Evolutionary conservation across 495 filamentous ascomycete species (phyloP), one percentile per base, ranked within the genome.

Genomic region (Emericellopsis terricola): DNA sequence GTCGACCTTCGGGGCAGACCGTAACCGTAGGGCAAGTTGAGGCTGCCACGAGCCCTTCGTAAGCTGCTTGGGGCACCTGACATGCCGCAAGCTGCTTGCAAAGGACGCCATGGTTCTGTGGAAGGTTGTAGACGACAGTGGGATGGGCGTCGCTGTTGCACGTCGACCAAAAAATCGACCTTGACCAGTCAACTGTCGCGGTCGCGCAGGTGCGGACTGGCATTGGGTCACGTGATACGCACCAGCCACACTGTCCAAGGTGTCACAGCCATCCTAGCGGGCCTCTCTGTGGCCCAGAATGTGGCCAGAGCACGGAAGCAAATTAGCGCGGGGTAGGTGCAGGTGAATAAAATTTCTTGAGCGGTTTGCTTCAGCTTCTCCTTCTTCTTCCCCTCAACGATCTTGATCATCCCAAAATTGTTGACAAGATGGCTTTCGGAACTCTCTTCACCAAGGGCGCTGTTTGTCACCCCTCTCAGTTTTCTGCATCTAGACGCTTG

Each of bases 381-480:
- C 37, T 29, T 27, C 23, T 23, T 33, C 41, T 14, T 26, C 34
- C 14, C 33, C 33, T 35, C 32, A 39, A 24, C n/a, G 13, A 26
- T 36, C 38, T 8, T 19, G 28, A 36, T n/a, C 19, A 28, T 33
- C 44, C 51, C n/a, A n/a, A n/a, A n/a, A n/a, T n/a, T n/a, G n/a
- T n/a, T n/a, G 47, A 41, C 61, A 81, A 64, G 56, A 91, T 87
- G 81, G 60, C 76, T 42, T 96, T 96, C 71, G 89, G 89, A 66
- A 96, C 93, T 71, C 69, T 97, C 49, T 96, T 89, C 68, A 78
- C 74, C 55, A 73, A 11, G 23, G 23, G 71, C 55, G 51, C 68
- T 57, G 89, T 94, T 75, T 57, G 83, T 45, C 27, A 30, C 17
- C 26, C 19, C 8, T 31, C 19, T 27, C 28, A 19, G 21, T 35